Percentiles rank a stretch among this genome's conserved stretches.
These are phyloP conservation scores for Trichophyton simii DNA, from an alignment of 2,329 filamentous ascomycete species.

Conservation along the genomic window DNA sequence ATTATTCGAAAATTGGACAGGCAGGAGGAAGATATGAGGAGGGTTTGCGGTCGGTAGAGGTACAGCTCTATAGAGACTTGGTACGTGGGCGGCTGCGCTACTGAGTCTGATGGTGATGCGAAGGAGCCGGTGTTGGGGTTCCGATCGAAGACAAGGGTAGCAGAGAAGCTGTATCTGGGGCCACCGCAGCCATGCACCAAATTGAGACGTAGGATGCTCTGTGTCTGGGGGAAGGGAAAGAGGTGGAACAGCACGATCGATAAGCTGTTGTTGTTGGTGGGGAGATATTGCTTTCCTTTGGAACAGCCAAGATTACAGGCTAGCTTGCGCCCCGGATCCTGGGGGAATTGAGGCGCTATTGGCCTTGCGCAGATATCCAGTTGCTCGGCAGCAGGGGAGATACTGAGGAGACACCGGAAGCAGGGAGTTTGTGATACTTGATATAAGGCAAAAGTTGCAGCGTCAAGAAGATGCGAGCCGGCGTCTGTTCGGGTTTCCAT, in stretches of 20 bases:
- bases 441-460: background rate
- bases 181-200: background rate
- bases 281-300: background rate
- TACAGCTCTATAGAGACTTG: background rate
- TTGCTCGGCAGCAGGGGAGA: background rate
- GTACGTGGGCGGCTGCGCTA: background rate
- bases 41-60: background rate
- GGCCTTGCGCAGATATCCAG: background rate
- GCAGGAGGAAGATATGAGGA: background rate
- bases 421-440: conserved; percentile 1
- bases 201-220: background rate
- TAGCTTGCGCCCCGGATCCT: background rate
- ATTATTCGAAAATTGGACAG: background rate
- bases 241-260: background rate
- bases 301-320: background rate
- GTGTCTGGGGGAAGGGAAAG: background rate
- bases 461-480: background rate
- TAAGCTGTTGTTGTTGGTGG: conserved; percentile 3
- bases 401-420: background rate
- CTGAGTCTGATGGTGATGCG: background rate
- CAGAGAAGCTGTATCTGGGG: background rate
- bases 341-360: background rate
- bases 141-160: background rate
- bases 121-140: background rate
- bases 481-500: background rate